Percentiles rank a stretch among this genome's conserved stretches.
These are phyloP conservation scores for Meyerozyma guilliermondii DNA, from an alignment of 1,139 yeast genomes.

Conservation along the genomic window DNA sequence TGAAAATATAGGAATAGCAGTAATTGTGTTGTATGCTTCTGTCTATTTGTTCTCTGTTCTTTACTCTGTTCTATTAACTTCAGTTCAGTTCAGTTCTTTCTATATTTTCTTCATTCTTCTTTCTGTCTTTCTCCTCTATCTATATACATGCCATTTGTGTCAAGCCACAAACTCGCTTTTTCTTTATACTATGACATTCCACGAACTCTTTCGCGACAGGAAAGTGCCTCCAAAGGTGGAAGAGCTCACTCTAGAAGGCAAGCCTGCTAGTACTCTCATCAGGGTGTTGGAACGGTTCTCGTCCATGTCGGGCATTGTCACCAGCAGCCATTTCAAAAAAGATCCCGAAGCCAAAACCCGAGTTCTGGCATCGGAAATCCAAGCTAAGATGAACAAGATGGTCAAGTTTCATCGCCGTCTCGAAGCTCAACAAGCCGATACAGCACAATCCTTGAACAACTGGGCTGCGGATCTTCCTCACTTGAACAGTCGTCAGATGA, in stretches of 20 bases:
- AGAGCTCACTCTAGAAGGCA: neutral
- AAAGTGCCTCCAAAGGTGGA: neutral
- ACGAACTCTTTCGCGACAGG: neutral
- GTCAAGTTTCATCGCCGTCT: constrained; percentile 30
- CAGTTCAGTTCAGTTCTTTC: too few species aligned
- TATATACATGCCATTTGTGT: neutral
- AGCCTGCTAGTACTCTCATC: neutral
- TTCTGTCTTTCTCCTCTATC: neutral
- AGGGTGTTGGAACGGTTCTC: constrained; percentile 23
- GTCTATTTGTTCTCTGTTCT: too few species aligned
- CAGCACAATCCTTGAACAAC: constrained; percentile 29
- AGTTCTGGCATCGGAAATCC: constrained; percentile 14
- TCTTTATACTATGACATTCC: neutral
- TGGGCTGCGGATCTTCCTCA: constrained; percentile 43
- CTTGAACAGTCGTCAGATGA: constrained; percentile 31
- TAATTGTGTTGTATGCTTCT: too few species aligned
- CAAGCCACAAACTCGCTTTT: neutral
- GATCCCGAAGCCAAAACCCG: constrained; percentile 2
- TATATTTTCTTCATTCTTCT: too few species aligned
- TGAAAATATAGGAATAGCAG: too few species aligned
- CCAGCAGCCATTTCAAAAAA: neutral
- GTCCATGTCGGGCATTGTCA: constrained; percentile 12
- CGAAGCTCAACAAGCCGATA: constrained; percentile 27
- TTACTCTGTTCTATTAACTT: too few species aligned
- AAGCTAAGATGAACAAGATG: constrained; percentile 24